phyloP scores from a whole-genome alignment of 352 stramenopile species.

The Phytophthora lateralis region DNA sequence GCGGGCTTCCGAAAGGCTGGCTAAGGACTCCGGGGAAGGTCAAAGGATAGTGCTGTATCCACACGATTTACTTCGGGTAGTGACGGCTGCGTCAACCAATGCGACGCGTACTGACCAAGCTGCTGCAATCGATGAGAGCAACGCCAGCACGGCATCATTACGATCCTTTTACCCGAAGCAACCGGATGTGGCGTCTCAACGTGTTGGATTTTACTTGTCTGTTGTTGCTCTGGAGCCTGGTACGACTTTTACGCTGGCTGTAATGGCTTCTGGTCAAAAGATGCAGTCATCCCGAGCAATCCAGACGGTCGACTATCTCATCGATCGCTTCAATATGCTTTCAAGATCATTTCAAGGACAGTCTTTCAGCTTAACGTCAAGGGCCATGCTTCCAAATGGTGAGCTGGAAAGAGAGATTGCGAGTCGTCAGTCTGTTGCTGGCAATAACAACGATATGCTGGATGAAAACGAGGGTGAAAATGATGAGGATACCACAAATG shows the following conservation, averaged over 20 bases:
- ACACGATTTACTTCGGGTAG: slow-evolving; percentile 40
- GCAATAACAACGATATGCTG: slow-evolving; percentile 6
- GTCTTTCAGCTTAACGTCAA: not conserved
- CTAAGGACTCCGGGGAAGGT: slow-evolving; percentile 23
- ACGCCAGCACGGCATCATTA: slow-evolving; percentile 13
- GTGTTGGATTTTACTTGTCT: slow-evolving; percentile 58
- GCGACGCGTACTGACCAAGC: slow-evolving; percentile 9
- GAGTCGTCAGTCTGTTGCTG: slow-evolving; percentile 4
- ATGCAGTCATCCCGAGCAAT: slow-evolving; percentile 60
- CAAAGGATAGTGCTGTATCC: slow-evolving; percentile 68
- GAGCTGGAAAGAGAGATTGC: not conserved
- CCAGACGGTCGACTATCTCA: slow-evolving; percentile 67
- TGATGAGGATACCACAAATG: not conserved
- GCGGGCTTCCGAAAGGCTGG: slow-evolving; percentile 38
- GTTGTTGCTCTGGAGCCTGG: slow-evolving; percentile 48
- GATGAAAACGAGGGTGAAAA: slow-evolving; percentile 9
- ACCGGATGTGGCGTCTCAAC: not conserved
- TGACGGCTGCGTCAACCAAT: slow-evolving; percentile 16
- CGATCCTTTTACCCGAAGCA: slow-evolving; percentile 30
- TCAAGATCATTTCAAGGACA: slow-evolving; percentile 42
- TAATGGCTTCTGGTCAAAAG: slow-evolving; percentile 75
- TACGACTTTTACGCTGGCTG: slow-evolving; percentile 51
- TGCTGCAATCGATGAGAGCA: slow-evolving; percentile 6
- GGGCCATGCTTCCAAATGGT: not conserved
- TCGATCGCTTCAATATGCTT: slow-evolving; percentile 70